Evolutionary conservation across 2,329 filamentous ascomycete genomes (phyloP).

Genomic region (Colletotrichum coccodes): DNA sequence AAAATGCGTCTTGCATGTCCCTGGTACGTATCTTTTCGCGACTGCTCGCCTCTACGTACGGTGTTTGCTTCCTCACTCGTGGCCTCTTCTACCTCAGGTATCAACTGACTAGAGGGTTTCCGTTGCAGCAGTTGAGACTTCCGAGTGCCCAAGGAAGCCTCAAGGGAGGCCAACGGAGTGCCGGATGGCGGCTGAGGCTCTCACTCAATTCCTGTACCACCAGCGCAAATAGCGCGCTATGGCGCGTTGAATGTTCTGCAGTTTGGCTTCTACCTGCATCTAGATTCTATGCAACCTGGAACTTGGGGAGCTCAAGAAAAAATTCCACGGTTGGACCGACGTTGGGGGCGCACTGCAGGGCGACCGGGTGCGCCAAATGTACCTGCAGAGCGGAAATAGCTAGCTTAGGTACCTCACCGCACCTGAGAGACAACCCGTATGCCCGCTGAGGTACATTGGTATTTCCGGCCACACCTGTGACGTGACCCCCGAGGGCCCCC

Average conservation of each 20-base stretch:
- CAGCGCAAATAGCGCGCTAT: constrained; percentile 6
- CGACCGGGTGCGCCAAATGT: constrained; percentile 19
- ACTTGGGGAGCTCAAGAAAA: neutral
- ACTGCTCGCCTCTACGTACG: constrained; percentile 1
- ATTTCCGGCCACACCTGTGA: constrained; percentile 31
- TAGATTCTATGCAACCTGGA: neutral
- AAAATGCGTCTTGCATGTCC: constrained; percentile 8
- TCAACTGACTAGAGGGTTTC: constrained; percentile 14
- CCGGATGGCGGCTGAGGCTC: constrained; percentile 21
- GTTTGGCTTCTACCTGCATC: neutral
- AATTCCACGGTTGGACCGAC: constrained; percentile 25
- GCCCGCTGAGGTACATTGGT: constrained; percentile 28
- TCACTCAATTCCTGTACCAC: constrained; percentile 22
- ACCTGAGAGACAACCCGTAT: constrained; percentile 17
- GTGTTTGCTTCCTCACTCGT: constrained; percentile 16
- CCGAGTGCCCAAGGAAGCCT: neutral
- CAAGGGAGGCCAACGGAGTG: constrained; percentile 11
- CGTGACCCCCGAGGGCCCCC: constrained; percentile 30
- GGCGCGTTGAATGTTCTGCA: constrained; percentile 18
- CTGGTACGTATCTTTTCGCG: constrained; percentile 8
- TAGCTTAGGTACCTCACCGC: constrained; percentile 18
- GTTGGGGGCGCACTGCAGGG: constrained; percentile 23
- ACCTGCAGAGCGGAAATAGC: constrained; percentile 9
- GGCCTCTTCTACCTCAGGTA: constrained; percentile 20
- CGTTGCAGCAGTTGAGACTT: constrained; percentile 11